These are phyloP conservation scores for Saposhnikovia divaricata DNA, from an alignment of 129 eudicot genomes.

Conservation along the genomic window DNA sequence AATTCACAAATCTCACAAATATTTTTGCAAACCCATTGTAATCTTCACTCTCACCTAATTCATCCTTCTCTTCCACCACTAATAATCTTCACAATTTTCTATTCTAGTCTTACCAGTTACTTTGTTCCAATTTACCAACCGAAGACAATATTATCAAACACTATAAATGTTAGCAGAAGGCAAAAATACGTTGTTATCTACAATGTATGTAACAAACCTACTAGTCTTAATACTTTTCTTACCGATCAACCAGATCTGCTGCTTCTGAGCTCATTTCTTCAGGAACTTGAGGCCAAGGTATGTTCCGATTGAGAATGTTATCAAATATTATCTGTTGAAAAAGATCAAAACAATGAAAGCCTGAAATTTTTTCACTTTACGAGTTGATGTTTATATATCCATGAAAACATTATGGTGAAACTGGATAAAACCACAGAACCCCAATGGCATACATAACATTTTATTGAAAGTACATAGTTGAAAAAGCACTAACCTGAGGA, in stretches of 20 bases:
- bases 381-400: not conserved
- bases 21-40: not conserved
- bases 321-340: conserved; percentile 70
- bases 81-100: not conserved
- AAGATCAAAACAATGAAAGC: not conserved
- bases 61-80: not conserved
- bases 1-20: not conserved
- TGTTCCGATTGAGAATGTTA: conserved; percentile 85
- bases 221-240: conserved; percentile 21
- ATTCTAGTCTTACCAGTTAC: not conserved
- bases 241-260: conserved; percentile 78
- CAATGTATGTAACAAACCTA: not conserved
- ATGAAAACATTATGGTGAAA: not conserved
- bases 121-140: not conserved
- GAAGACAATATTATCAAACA: not conserved
- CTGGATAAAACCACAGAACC: not conserved
- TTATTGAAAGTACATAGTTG: not conserved
- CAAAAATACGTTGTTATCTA: not conserved
- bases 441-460: not conserved
- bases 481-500: conserved; percentile 59
- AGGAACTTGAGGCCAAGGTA: conserved; percentile 94
- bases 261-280: conserved; percentile 93
- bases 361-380: not conserved
- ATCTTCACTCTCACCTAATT: not conserved
- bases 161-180: not conserved